phyloP scores from a whole-genome alignment of 768 basidiomycete species.

The Mycena leptocephala region DNA sequence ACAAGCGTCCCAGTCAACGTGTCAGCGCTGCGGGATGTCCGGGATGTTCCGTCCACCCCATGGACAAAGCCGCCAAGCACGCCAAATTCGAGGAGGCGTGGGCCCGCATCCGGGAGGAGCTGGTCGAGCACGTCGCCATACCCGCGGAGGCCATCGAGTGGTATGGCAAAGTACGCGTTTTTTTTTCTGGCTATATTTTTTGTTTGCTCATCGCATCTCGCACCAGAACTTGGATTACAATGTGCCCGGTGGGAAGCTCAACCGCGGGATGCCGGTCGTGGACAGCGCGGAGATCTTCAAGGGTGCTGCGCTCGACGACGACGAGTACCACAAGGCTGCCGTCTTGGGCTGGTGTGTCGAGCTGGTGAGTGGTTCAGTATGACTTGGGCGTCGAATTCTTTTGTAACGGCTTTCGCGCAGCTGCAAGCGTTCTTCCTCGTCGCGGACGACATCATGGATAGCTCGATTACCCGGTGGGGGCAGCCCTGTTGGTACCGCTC shows the following conservation, averaged over 20 bases:
- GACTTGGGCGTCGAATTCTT: not conserved
- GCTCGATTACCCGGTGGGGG: conserved; percentile 91
- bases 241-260: conserved; percentile 96
- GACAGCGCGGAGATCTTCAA: conserved; percentile 93
- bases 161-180: conserved; percentile 77
- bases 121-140: conserved; percentile 84
- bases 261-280: conserved; percentile 96
- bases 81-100: conserved; percentile 83
- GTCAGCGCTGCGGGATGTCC: too few relatives aligned
- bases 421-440: conserved; percentile 99
- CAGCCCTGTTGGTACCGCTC: conserved; percentile 96
- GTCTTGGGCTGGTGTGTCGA: conserved; percentile 97
- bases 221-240: conserved; percentile 91
- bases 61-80: conserved; percentile 50
- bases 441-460: conserved; percentile 98
- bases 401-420: conserved; percentile 58
- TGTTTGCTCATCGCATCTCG: not conserved
- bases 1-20: too few relatives aligned
- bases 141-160: conserved; percentile 89
- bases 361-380: conserved; percentile 71
- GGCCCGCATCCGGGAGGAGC: conserved; percentile 81
- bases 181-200: not conserved
- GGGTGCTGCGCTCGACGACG: conserved; percentile 77
- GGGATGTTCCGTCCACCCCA: conserved; percentile 37
- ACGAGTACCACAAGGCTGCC: conserved; percentile 92